Conservation (phyloP, 2,329 filamentous ascomycete genomes). For the Coniochaeta sp. region DNA sequence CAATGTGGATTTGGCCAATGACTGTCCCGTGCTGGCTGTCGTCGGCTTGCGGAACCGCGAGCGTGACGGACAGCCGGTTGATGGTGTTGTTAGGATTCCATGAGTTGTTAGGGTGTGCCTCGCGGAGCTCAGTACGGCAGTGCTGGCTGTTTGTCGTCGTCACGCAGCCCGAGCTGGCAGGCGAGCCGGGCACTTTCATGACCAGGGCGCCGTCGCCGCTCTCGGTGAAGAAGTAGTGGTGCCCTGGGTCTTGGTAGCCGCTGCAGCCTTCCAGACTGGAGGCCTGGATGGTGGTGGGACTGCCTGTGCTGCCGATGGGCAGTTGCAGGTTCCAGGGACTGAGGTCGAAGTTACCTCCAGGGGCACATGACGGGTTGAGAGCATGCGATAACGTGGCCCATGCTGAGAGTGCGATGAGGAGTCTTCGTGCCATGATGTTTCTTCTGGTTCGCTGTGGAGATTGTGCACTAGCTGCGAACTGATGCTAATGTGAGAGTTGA, state of each 20-base stretch:
- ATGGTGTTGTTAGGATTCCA: conserved; percentile 21
- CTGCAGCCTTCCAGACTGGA: conserved; percentile 24
- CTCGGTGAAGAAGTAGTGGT: conserved; percentile 27
- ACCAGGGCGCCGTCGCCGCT: conserved; percentile 23
- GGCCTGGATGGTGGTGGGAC: conserved; percentile 20
- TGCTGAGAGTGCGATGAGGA: not conserved
- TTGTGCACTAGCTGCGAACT: no score
- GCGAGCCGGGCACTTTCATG: conserved; percentile 29
- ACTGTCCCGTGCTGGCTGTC: conserved; percentile 26
- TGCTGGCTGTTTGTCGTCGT: conserved; percentile 30
- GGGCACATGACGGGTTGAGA: conserved; percentile 4
- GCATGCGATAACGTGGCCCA: conserved; percentile 5
- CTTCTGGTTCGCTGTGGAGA: not conserved
- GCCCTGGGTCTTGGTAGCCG: conserved; percentile 20
- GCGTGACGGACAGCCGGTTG: conserved; percentile 23
- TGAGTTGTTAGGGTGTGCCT: conserved; percentile 20
- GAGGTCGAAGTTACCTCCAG: conserved; percentile 26
- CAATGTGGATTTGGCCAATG: conserved; percentile 30
- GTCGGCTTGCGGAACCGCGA: conserved; percentile 18
- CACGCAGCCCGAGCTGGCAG: conserved; percentile 22
- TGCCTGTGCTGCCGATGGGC: conserved; percentile 20
- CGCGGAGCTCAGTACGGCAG: conserved; percentile 33
- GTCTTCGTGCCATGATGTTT: not conserved
- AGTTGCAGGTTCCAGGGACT: conserved; percentile 27
- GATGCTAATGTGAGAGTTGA: no score